These are phyloP conservation scores for Plasmodium berghei DNA, from an alignment of 169 alveolate genomes.

Conservation along the genomic window DNA sequence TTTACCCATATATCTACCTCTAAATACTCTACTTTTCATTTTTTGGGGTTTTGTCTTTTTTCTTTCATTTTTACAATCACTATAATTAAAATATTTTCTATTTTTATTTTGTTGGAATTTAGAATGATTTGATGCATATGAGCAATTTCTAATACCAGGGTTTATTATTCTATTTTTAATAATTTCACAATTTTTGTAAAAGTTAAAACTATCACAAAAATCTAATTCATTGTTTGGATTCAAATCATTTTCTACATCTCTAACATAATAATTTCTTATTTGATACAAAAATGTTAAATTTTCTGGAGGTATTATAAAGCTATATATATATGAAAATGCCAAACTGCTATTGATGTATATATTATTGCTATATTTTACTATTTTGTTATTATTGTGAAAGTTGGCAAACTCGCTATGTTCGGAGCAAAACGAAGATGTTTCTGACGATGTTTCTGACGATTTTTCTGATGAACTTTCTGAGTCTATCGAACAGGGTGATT, in stretches of 20 bases:
- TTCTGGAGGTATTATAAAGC: constrained; percentile 70
- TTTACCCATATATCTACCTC: constrained; percentile 75
- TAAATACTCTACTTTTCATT: constrained; percentile 55
- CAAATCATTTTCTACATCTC: background rate
- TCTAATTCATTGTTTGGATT: background rate
- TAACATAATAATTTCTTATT: constrained; percentile 27
- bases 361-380: constrained; percentile 35
- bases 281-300: constrained; percentile 50
- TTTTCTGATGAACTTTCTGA: background rate
- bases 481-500: constrained; percentile 4
- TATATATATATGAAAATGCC: constrained; percentile 50
- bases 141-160: background rate
- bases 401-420: constrained; percentile 5
- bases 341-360: constrained; percentile 51
- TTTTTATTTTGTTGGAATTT: background rate
- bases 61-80: background rate
- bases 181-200: background rate
- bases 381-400: constrained; percentile 18
- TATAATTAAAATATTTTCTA: background rate
- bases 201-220: background rate
- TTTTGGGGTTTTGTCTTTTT: background rate
- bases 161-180: background rate
- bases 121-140: background rate
- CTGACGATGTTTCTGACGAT: constrained; percentile 13
- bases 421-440: constrained; percentile 47